phyloP scores from a whole-genome alignment of 1,139 yeast species.

The Yamadazyma sp. region DNA sequence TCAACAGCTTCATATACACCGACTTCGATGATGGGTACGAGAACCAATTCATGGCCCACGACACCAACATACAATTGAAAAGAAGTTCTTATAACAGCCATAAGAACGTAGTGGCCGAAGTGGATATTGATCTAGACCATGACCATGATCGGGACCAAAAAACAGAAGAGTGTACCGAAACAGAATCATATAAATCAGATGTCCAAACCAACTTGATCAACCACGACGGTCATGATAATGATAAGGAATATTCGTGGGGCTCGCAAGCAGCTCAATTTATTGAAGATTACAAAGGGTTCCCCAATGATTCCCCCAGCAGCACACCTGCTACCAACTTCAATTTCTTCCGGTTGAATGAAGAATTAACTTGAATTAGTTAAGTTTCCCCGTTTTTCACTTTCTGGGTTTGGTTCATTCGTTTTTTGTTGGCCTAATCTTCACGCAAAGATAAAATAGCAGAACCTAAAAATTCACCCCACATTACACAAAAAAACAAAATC shows the following conservation, averaged over 20 bases:
- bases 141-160: slow-evolving; percentile 1
- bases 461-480: slow-evolving; percentile 4
- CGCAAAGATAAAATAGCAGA: background rate
- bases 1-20: slow-evolving; percentile 19
- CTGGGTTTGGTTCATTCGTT: no score
- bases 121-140: slow-evolving; percentile 7
- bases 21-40: slow-evolving; percentile 30
- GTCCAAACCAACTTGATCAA: background rate
- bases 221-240: background rate
- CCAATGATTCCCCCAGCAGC: background rate
- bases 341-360: background rate
- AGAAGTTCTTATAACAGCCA: background rate
- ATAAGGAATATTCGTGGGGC: background rate
- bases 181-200: background rate
- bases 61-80: background rate
- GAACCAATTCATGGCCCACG: slow-evolving; percentile 19
- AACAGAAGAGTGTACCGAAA: background rate
- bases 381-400: no score
- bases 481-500: slow-evolving; percentile 1
- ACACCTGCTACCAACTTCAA: background rate
- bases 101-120: slow-evolving; percentile 6
- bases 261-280: background rate
- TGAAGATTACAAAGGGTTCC: background rate
- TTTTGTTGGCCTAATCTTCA: no score
- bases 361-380: background rate